Evolutionary conservation across 805 yeast genomes (phyloP).

Genomic region (Pichia deserticola): DNA sequence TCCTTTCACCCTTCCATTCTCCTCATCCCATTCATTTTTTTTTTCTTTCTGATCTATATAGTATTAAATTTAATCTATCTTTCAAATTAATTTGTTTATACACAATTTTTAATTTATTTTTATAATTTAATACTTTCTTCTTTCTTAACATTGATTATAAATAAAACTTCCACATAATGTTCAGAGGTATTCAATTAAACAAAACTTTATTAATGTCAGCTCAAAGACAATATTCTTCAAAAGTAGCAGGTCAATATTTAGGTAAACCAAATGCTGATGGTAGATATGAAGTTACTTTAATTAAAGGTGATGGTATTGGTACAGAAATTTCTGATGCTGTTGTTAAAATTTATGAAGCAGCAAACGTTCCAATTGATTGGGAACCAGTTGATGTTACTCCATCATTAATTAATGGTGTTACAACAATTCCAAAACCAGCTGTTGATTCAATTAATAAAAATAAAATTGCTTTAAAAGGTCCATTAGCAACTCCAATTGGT

Average conservation of each 20-base stretch:
- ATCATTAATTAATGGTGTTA: constrained; percentile 80
- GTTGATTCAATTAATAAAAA: constrained; percentile 88
- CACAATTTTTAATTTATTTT: too few species aligned
- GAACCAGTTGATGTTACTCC: constrained; percentile 96
- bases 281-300: constrained; percentile 86
- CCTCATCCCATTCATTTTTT: too few species aligned
- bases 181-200: constrained; percentile 3
- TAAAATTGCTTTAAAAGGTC: constrained; percentile 95
- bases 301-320: constrained; percentile 99
- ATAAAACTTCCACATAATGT: constrained; percentile 1
- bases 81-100: too few species aligned
- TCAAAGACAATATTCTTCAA: constrained; percentile 28
- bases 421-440: constrained; percentile 88
- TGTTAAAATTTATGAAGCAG: constrained; percentile 87
- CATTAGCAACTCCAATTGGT: constrained; percentile 97
- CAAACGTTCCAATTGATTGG: constrained; percentile 94
- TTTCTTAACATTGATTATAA: neutral
- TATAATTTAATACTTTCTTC: too few species aligned
- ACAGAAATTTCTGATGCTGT: constrained; percentile 92
- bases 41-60: too few species aligned
- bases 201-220: constrained; percentile 8
- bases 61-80: too few species aligned
- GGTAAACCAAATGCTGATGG: constrained; percentile 67
- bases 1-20: too few species aligned
- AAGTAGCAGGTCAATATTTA: constrained; percentile 56